Evolutionary conservation across 176 grass and related monocot genomes (phyloP).

Genomic region (Phoenix dactylifera): DNA sequence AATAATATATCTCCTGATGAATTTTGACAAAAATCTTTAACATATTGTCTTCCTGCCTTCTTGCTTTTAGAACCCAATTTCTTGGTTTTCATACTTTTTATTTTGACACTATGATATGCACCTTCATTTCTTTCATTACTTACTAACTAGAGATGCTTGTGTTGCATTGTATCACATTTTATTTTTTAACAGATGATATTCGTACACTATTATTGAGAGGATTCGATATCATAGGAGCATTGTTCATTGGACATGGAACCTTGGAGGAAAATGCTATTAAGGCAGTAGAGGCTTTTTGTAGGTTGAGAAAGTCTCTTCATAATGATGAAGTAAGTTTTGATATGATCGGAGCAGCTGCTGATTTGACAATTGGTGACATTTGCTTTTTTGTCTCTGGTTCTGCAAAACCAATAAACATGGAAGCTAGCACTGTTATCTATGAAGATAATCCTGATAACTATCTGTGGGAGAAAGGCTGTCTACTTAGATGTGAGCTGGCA

Average conservation of each 20-base stretch:
- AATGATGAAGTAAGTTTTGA: slow-evolving; percentile 34
- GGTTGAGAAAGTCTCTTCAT: slow-evolving; percentile 43
- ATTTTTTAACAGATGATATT: slow-evolving; percentile 55
- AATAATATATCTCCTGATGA: no score
- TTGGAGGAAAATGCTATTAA: slow-evolving; percentile 21
- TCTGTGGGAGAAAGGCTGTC: slow-evolving; percentile 77
- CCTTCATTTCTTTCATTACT: no score
- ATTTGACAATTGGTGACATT: slow-evolving; percentile 34
- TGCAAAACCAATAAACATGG: slow-evolving; percentile 13
- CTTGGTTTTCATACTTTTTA: no score
- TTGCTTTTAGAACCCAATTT: no score
- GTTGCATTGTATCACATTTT: not conserved
- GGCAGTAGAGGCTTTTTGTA: slow-evolving; percentile 37
- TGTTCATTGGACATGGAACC: slow-evolving; percentile 33
- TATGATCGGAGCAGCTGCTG: slow-evolving; percentile 40
- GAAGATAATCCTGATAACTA: slow-evolving; percentile 52
- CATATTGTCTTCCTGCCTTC: no score
- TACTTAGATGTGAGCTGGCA: slow-evolving; percentile 49
- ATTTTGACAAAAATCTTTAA: no score
- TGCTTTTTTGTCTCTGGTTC: slow-evolving; percentile 39
- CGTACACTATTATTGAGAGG: slow-evolving; percentile 49
- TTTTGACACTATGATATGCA: no score
- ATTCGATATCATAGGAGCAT: slow-evolving; percentile 69
- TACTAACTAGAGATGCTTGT: no score
- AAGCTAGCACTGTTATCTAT: slow-evolving; percentile 47